Conservation (phyloP, 2,329 filamentous ascomycete species). For the Purpureocillium takamizusanense region DNA sequence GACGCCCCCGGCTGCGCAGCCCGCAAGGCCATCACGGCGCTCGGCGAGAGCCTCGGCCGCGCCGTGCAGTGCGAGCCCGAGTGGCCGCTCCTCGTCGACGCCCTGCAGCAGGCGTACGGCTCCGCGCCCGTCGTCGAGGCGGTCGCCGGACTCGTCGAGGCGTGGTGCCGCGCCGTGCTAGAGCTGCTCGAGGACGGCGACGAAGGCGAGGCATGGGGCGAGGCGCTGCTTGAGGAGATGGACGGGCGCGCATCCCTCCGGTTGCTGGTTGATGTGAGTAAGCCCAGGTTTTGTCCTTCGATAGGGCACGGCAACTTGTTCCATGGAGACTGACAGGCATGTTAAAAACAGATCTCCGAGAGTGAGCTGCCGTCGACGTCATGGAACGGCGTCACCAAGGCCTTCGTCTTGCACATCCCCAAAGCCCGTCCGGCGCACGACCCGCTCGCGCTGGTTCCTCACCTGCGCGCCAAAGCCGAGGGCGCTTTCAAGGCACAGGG, state of each 20-base stretch:
- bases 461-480: not conserved
- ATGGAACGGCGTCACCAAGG: not conserved
- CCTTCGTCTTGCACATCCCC: not conserved
- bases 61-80: slow-evolving; percentile 29
- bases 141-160: slow-evolving; percentile 28
- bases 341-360: not conserved
- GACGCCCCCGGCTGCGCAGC: slow-evolving; percentile 20
- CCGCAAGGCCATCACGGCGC: slow-evolving; percentile 19
- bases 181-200: slow-evolving; percentile 31
- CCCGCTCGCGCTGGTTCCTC: not conserved
- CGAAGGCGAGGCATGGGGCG: slow-evolving; percentile 29
- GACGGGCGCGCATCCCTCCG: slow-evolving; percentile 9
- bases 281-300: no score
- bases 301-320: no score
- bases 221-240: slow-evolving; percentile 29
- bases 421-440: not conserved
- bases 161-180: slow-evolving; percentile 27
- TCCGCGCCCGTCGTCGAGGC: slow-evolving; percentile 23
- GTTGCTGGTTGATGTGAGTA: slow-evolving; percentile 26
- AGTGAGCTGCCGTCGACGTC: not conserved
- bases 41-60: slow-evolving; percentile 28
- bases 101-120: slow-evolving; percentile 25
- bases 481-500: not conserved
- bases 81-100: slow-evolving; percentile 31
- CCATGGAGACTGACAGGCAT: no score